These are phyloP conservation scores for Ganoderma leucocontextum DNA, from an alignment of 1,284 basidiomycete genomes.

Conservation along the genomic window DNA sequence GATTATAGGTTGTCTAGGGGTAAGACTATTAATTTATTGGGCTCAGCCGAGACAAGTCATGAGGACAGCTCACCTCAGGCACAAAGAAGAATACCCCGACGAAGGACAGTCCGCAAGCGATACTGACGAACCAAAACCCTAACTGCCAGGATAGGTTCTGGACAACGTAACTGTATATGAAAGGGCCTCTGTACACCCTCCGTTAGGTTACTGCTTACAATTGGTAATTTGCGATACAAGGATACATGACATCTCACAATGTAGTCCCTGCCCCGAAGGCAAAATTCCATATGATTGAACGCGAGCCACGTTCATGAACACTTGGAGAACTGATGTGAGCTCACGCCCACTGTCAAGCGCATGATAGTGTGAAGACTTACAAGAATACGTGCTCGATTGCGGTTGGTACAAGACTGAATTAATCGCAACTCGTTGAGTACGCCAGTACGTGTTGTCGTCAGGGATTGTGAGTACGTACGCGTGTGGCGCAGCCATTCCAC, in stretches of 20 bases:
- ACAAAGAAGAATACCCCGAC: conserved; percentile 52
- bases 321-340: conserved; percentile 28
- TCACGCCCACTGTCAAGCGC: too few relatives aligned
- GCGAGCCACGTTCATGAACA: conserved; percentile 53
- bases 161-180: conserved; percentile 53
- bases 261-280: conserved; percentile 52
- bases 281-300: conserved; percentile 53
- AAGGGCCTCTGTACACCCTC: conserved; percentile 39
- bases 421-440: too few relatives aligned
- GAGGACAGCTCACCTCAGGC: conserved; percentile 44
- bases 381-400: conserved; percentile 54
- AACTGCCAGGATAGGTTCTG: conserved; percentile 51
- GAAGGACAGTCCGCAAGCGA: conserved; percentile 47
- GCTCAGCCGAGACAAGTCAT: too few relatives aligned
- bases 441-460: too few relatives aligned
- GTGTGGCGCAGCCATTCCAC: conserved; percentile 54
- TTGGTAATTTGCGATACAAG: too few relatives aligned
- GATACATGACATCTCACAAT: conserved; percentile 39
- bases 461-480: conserved; percentile 43
- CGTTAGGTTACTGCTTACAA: too few relatives aligned
- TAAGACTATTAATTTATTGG: too few relatives aligned
- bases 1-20: too few relatives aligned
- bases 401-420: conserved; percentile 48
- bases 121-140: conserved; percentile 53
- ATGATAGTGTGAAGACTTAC: conserved; percentile 32